Conservation (phyloP, 371 early-diverging fungal genomes). For the Rhizomucor miehei region DNA sequence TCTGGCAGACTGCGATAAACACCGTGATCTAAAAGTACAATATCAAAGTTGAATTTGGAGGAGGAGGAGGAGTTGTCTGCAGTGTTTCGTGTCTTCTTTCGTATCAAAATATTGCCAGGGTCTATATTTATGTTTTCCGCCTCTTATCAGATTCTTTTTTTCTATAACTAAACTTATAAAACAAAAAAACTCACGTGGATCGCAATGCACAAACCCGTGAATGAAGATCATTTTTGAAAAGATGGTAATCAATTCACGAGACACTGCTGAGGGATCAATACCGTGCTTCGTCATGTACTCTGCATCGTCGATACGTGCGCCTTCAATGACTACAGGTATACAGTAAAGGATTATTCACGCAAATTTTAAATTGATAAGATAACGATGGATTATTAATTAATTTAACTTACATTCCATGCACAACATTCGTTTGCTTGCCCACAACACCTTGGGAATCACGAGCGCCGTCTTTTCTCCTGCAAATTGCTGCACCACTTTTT, state of each 20-base stretch:
- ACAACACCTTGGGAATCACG: conserved; percentile 66
- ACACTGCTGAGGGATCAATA: conserved; percentile 73
- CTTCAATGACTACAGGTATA: conserved; percentile 51
- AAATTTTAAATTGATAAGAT: neutral
- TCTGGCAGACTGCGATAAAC: conserved; percentile 77
- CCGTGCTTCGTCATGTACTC: conserved; percentile 61
- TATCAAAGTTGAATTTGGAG: conserved; percentile 60
- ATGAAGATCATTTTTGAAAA: conserved; percentile 93
- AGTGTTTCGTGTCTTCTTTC: conserved; percentile 50
- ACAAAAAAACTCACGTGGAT: conserved; percentile 57
- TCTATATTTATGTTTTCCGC: conserved; percentile 26
- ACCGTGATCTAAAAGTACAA: conserved; percentile 93
- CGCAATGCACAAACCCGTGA: conserved; percentile 82
- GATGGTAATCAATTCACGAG: conserved; percentile 66
- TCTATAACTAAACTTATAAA: neutral
- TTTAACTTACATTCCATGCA: conserved; percentile 73
- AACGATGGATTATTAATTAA: neutral
- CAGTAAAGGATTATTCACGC: neutral
- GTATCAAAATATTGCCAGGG: conserved; percentile 75
- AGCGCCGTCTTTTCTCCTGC: conserved; percentile 37
- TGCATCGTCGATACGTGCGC: conserved; percentile 76
- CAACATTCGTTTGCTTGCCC: conserved; percentile 62
- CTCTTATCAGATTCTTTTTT: no score
- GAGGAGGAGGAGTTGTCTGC: conserved; percentile 40
- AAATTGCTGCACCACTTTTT: conserved; percentile 61